phyloP scores from a whole-genome alignment of 768 basidiomycete species.

The Gymnopilus dilepis region DNA sequence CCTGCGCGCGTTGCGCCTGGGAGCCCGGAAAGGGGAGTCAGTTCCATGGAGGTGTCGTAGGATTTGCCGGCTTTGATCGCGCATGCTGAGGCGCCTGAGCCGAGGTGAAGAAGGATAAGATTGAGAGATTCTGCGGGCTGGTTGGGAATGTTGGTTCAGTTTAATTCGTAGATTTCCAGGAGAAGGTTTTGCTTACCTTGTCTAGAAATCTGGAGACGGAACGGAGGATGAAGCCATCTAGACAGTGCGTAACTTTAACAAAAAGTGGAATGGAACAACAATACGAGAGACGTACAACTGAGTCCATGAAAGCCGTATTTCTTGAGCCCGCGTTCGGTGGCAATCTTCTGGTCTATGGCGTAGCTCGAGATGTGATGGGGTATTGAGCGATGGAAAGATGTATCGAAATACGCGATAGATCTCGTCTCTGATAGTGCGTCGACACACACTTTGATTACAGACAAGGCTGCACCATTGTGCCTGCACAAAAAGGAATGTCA shows the following conservation, averaged over 20 bases:
- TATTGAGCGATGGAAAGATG: constrained; percentile 80
- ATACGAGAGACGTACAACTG: constrained; percentile 52
- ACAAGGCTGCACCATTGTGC: constrained; percentile 66
- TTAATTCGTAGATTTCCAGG: too few species aligned
- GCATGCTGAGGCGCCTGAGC: constrained; percentile 91
- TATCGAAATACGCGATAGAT: constrained; percentile 89
- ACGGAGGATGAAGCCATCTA: constrained; percentile 73
- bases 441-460: constrained; percentile 66
- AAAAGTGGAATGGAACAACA: neutral
- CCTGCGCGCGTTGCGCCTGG: constrained; percentile 91
- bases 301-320: constrained; percentile 95
- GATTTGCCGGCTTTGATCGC: constrained; percentile 75
- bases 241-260: neutral
- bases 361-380: constrained; percentile 81
- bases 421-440: constrained; percentile 65
- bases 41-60: constrained; percentile 89
- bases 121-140: constrained; percentile 59
- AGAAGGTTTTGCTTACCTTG: constrained; percentile 54
- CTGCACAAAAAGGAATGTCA: constrained; percentile 32
- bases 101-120: constrained; percentile 85
- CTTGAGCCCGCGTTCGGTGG: constrained; percentile 68
- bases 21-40: constrained; percentile 85
- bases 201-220: constrained; percentile 63
- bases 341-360: constrained; percentile 69
- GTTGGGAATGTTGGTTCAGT: neutral